Percentiles rank a stretch among this genome's conserved stretches.
phyloP scores from a whole-genome alignment of 768 basidiomycete species.

The Kwoniella sp. region DNA sequence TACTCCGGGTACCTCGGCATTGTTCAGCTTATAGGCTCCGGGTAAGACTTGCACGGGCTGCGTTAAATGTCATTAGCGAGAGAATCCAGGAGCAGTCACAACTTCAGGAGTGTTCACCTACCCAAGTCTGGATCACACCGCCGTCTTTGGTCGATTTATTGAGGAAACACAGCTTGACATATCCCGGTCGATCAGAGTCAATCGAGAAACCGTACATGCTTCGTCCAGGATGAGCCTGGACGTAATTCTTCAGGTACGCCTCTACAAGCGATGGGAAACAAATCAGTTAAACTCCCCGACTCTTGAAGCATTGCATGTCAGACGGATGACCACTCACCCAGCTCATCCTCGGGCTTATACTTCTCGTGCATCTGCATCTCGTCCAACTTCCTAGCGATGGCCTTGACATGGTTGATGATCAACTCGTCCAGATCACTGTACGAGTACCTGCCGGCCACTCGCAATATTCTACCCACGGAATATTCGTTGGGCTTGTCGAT shows the following conservation, averaged over 20 bases:
- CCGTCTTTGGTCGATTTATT: conserved; percentile 74
- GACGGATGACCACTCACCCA: conserved; percentile 76
- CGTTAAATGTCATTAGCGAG: background rate
- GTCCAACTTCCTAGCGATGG: conserved; percentile 88
- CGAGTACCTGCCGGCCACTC: conserved; percentile 66
- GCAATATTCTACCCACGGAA: conserved; percentile 53
- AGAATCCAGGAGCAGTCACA: background rate
- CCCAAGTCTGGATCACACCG: conserved; percentile 88
- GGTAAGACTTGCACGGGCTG: conserved; percentile 56
- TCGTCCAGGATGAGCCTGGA: conserved; percentile 88
- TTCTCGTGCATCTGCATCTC: conserved; percentile 95
- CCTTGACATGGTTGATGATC: conserved; percentile 93
- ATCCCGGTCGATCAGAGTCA: conserved; percentile 85
- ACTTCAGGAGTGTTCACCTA: conserved; percentile 56
- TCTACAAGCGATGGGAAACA: conserved; percentile 66
- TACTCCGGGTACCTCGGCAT: conserved; percentile 85
- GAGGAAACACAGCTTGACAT: conserved; percentile 89
- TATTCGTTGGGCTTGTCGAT: conserved; percentile 58
- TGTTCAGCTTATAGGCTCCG: conserved; percentile 74
- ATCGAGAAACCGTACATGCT: conserved; percentile 94
- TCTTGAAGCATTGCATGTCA: too few relatives aligned
- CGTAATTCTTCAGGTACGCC: conserved; percentile 80
- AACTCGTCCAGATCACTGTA: conserved; percentile 95
- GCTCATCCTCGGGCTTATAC: conserved; percentile 84
- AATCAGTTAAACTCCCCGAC: too few relatives aligned